Percentiles rank a stretch among this genome's conserved stretches.
These are phyloP conservation scores for Backusella tuberculispora DNA, from an alignment of 192 early-diverging fungal genomes.

Conservation along the genomic window DNA sequence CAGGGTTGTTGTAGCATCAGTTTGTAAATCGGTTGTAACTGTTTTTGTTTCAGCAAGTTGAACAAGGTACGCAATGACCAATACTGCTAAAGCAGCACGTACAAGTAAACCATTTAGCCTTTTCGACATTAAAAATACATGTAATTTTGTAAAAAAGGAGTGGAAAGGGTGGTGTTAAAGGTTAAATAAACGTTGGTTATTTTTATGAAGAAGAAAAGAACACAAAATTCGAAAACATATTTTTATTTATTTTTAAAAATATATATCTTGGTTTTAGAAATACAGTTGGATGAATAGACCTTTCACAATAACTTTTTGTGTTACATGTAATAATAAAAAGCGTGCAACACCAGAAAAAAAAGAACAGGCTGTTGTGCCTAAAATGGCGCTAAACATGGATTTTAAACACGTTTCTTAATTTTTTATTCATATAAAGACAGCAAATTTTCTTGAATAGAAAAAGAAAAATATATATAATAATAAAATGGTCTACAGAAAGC, in stretches of 20 bases:
- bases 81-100: slow-evolving; percentile 9
- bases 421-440: slow-evolving; percentile 15
- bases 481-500: not conserved
- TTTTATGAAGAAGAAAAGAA: slow-evolving; percentile 6
- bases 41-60: slow-evolving; percentile 10
- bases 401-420: slow-evolving; percentile 15
- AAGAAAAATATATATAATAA: not conserved
- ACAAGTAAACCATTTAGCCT: not conserved
- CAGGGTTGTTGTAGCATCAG: slow-evolving; percentile 3
- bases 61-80: slow-evolving; percentile 16
- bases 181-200: not conserved
- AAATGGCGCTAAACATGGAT: slow-evolving; percentile 13
- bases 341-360: not conserved
- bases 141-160: not conserved
- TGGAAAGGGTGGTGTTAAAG: not conserved
- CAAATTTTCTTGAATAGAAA: not conserved
- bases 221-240: slow-evolving; percentile 1
- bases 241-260: slow-evolving; percentile 13
- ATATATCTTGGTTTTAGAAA: not conserved
- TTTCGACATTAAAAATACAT: slow-evolving; percentile 7
- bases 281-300: slow-evolving; percentile 4
- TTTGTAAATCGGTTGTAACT: slow-evolving; percentile 11
- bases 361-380: slow-evolving; percentile 17
- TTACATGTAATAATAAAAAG: slow-evolving; percentile 12
- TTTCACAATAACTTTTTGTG: slow-evolving; percentile 13